These are phyloP conservation scores for Wickerhamiella siamensis DNA, from an alignment of 805 yeast genomes.

Conservation along the genomic window DNA sequence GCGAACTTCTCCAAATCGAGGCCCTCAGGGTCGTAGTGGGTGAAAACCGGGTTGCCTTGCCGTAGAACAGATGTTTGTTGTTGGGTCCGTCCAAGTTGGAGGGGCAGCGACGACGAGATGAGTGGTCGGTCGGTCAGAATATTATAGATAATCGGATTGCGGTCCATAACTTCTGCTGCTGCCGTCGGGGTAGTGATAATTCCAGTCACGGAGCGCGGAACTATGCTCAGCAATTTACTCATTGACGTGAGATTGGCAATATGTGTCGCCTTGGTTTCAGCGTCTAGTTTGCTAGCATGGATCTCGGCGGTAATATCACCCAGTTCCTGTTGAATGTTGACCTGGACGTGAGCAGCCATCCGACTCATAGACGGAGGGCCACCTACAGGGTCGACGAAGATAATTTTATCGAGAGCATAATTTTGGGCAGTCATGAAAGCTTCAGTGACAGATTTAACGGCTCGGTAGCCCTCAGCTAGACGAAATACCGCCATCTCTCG, in stretches of 20 bases:
- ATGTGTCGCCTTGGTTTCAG: slow-evolving; percentile 32
- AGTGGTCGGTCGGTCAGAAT: slow-evolving; percentile 82
- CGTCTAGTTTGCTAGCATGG: slow-evolving; percentile 30
- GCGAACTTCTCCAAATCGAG: slow-evolving; percentile 31
- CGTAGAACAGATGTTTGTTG: slow-evolving; percentile 67
- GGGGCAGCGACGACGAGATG: slow-evolving; percentile 81
- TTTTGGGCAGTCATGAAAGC: slow-evolving; percentile 23
- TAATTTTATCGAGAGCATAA: slow-evolving; percentile 56
- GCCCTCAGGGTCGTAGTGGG: slow-evolving; percentile 26
- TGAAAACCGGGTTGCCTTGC: slow-evolving; percentile 51
- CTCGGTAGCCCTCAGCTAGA: slow-evolving; percentile 29
- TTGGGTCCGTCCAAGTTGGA: slow-evolving; percentile 38
- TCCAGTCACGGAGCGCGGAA: slow-evolving; percentile 53
- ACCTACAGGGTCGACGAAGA: slow-evolving; percentile 67
- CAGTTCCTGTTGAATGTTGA: slow-evolving; percentile 73
- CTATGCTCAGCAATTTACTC: slow-evolving; percentile 34
- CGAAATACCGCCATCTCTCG: slow-evolving; percentile 31
- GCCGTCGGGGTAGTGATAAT: slow-evolving; percentile 72
- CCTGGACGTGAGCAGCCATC: slow-evolving; percentile 64
- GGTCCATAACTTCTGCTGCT: slow-evolving; percentile 38
- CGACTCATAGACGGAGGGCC: slow-evolving; percentile 86
- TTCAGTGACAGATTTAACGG: slow-evolving; percentile 28
- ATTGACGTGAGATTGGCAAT: slow-evolving; percentile 52
- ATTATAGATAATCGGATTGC: slow-evolving; percentile 82
- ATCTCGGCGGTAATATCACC: slow-evolving; percentile 48